phyloP scores from a whole-genome alignment of 1,139 yeast genomes.

The Lodderomyces theae region DNA sequence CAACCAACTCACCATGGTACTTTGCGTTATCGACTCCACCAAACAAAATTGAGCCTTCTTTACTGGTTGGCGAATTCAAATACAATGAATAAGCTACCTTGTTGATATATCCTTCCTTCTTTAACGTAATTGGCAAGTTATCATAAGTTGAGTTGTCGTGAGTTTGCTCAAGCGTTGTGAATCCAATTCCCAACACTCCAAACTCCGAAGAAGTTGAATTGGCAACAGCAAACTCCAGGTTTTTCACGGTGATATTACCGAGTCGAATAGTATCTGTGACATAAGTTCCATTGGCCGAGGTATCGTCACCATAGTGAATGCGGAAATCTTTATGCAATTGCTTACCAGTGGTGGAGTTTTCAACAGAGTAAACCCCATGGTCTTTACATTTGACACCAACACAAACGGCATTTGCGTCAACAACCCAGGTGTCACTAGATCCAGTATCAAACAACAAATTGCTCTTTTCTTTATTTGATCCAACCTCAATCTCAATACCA shows the following conservation, averaged over 20 bases:
- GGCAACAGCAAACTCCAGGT: conserved; percentile 45
- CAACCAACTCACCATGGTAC: conserved; percentile 41
- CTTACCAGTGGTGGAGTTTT: conserved; percentile 5
- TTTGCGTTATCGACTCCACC: conserved; percentile 60
- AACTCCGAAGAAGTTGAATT: conserved; percentile 35
- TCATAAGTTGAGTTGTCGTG: conserved; percentile 23
- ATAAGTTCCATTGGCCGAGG: conserved; percentile 52
- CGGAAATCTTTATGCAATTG: conserved; percentile 11
- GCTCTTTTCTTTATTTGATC: conserved; percentile 29
- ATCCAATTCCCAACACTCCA: conserved; percentile 50
- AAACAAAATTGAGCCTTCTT: conserved; percentile 48
- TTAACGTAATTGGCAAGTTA: conserved; percentile 51
- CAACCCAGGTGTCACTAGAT: conserved; percentile 36
- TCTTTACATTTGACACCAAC: conserved; percentile 6
- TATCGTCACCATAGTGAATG: conserved; percentile 14
- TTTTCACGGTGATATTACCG: conserved; percentile 12
- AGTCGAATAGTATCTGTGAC: conserved; percentile 36
- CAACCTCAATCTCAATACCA: conserved; percentile 37
- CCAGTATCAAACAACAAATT: conserved; percentile 24
- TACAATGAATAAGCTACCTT: conserved; percentile 53
- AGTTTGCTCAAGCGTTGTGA: conserved; percentile 20
- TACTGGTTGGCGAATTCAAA: conserved; percentile 32
- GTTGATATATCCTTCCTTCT: conserved; percentile 46
- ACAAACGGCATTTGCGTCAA: conserved; percentile 20
- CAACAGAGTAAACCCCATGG: conserved; percentile 6